Evolutionary conservation across 345 rosid genomes (phyloP).

Genomic region (Syzygium aromaticum): DNA sequence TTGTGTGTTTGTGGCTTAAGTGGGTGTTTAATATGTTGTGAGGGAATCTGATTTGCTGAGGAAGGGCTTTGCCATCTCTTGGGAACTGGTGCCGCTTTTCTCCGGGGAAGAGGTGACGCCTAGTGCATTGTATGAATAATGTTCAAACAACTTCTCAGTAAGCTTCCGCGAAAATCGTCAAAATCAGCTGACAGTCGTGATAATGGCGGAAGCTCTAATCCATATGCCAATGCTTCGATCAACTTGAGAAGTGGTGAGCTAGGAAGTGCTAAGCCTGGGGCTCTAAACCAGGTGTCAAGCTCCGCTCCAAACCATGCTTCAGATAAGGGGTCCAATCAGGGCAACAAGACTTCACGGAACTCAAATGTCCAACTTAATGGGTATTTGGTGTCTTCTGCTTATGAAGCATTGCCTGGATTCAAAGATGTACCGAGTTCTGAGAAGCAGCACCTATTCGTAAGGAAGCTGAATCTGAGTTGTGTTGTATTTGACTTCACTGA

Average conservation of each 20-base stretch:
- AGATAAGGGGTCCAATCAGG: conserved; percentile 4
- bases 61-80: neutral
- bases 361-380: conserved; percentile 5
- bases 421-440: conserved; percentile 12
- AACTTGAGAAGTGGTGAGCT: conserved; percentile 1
- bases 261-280: neutral
- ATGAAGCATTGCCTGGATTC: conserved; percentile 18
- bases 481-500: conserved; percentile 7
- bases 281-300: neutral
- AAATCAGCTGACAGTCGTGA: conserved; percentile 8
- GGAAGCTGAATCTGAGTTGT: conserved; percentile 8
- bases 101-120: neutral
- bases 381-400: conserved; percentile 1
- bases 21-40: neutral
- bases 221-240: neutral
- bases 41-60: neutral
- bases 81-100: neutral
- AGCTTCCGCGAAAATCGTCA: conserved; percentile 13
- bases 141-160: conserved; percentile 10
- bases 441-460: conserved; percentile 11
- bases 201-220: conserved; percentile 2
- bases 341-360: conserved; percentile 1
- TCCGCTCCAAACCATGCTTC: conserved; percentile 1
- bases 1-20: neutral
- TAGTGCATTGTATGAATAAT: conserved; percentile 4